Evolutionary conservation across 2,329 filamentous ascomycete genomes (phyloP).

Genomic region (Beauveria caledonica): DNA sequence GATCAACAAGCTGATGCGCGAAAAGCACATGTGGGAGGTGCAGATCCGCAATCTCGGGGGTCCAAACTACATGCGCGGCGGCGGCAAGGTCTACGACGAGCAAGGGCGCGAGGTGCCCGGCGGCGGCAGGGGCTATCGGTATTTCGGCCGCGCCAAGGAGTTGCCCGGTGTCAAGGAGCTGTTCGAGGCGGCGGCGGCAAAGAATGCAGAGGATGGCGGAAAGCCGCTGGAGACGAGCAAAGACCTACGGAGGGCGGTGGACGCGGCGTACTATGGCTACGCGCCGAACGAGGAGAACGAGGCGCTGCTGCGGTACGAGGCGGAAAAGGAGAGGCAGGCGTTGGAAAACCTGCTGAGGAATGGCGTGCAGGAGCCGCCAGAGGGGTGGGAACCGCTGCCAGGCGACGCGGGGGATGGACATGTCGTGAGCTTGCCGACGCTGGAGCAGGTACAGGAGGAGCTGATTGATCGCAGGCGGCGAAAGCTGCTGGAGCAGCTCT

Average conservation of each 20-base stretch:
- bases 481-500: slow-evolving; percentile 76
- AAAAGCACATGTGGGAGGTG: slow-evolving; percentile 99
- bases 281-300: slow-evolving; percentile 88
- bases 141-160: slow-evolving; percentile 85
- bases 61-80: slow-evolving; percentile 86
- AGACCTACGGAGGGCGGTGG: slow-evolving; percentile 67
- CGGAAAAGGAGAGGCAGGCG: slow-evolving; percentile 73
- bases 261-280: slow-evolving; percentile 94
- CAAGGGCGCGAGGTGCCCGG: slow-evolving; percentile 61
- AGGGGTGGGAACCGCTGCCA: slow-evolving; percentile 77
- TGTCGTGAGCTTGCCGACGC: slow-evolving; percentile 73
- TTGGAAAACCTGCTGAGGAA: slow-evolving; percentile 57
- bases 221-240: slow-evolving; percentile 60
- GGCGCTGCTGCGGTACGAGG: slow-evolving; percentile 70
- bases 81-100: slow-evolving; percentile 63
- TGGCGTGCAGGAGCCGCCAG: slow-evolving; percentile 47
- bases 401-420: slow-evolving; percentile 79
- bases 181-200: slow-evolving; percentile 67
- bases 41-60: slow-evolving; percentile 94
- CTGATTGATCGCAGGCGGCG: slow-evolving; percentile 77
- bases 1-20: slow-evolving; percentile 97
- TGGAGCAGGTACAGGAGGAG: slow-evolving; percentile 92
- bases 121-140: slow-evolving; percentile 85
- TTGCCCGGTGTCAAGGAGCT: slow-evolving; percentile 93
- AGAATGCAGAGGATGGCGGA: slow-evolving; percentile 40